Percentiles rank a stretch among this genome's conserved stretches.
Evolutionary conservation across 2,329 filamentous ascomycete species (phyloP).

Genomic region (Purpureocillium takamizusanense): DNA sequence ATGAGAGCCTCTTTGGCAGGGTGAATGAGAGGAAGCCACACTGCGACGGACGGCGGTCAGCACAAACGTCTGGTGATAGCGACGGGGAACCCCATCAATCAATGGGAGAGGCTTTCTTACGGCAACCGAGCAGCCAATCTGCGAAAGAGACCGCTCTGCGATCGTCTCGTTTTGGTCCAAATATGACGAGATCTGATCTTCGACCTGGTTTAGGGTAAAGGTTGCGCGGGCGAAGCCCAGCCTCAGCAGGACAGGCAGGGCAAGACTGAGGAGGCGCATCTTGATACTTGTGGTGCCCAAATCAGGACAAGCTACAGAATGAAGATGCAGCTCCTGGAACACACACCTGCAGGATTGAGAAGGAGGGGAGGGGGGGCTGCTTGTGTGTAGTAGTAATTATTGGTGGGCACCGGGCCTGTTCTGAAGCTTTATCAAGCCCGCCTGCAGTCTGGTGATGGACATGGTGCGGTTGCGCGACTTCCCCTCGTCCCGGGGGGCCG

Average conservation of each 20-base stretch:
- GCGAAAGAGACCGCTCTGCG: not conserved
- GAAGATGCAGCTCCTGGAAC: too few relatives aligned
- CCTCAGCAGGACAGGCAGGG: constrained; percentile 1
- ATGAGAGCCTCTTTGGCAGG: constrained; percentile 7
- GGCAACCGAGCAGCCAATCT: constrained; percentile 2
- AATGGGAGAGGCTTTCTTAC: too few relatives aligned
- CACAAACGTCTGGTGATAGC: too few relatives aligned
- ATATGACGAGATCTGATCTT: constrained; percentile 8
- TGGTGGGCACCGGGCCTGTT: too few relatives aligned
- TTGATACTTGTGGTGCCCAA: not conserved
- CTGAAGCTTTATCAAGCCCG: too few relatives aligned
- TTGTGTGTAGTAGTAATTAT: too few relatives aligned
- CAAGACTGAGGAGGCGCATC: constrained; percentile 4
- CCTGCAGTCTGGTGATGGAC: too few relatives aligned
- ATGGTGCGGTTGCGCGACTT: too few relatives aligned
- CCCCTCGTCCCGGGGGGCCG: too few relatives aligned
- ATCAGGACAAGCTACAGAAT: not conserved
- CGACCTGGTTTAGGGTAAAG: constrained; percentile 4
- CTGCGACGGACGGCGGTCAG: constrained; percentile 4
- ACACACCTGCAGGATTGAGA: too few relatives aligned
- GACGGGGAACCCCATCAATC: too few relatives aligned
- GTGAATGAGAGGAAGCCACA: constrained; percentile 12
- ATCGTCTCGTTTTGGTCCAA: constrained; percentile 2
- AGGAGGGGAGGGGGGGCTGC: too few relatives aligned
- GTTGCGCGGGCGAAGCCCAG: constrained; percentile 1